Evolutionary conservation across 371 early-diverging fungal genomes (phyloP).

Genomic region (Haplosporangium sp.): DNA sequence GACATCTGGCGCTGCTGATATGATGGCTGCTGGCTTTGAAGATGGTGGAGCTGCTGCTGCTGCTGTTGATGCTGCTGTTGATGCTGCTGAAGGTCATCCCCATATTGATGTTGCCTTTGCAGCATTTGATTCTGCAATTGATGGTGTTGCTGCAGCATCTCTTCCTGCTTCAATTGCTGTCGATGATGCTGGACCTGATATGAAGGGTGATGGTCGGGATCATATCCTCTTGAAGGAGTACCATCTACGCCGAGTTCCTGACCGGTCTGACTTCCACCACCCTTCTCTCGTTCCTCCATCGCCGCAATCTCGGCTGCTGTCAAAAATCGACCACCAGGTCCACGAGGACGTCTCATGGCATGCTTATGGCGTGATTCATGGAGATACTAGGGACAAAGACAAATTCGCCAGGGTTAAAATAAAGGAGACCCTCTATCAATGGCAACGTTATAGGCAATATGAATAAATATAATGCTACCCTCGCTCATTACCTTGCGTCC

Average conservation of each 20-base stretch:
- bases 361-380: constrained; percentile 96
- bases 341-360: constrained; percentile 94
- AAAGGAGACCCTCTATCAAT: background rate
- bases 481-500: constrained; percentile 59
- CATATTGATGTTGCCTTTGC: constrained; percentile 13
- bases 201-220: constrained; percentile 5
- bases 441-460: background rate
- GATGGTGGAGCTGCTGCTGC: constrained; percentile 13
- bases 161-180: constrained; percentile 33
- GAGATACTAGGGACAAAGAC: constrained; percentile 70
- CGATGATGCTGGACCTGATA: constrained; percentile 35
- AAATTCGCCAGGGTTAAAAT: background rate
- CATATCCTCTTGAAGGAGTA: background rate
- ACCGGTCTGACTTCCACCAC: constrained; percentile 8
- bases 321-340: constrained; percentile 88
- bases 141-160: constrained; percentile 43
- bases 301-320: constrained; percentile 69
- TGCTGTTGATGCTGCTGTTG: constrained; percentile 20
- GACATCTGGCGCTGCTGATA: background rate
- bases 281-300: constrained; percentile 30
- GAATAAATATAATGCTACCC: background rate
- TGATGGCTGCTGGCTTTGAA: constrained; percentile 2
- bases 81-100: background rate
- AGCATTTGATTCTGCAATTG: constrained; percentile 14
- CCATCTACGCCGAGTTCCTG: background rate